Evolutionary conservation across 257 asterid genomes (phyloP), one percentile per base, ranked within the genome.

Genomic region (Jacaranda mimosifolia): DNA sequence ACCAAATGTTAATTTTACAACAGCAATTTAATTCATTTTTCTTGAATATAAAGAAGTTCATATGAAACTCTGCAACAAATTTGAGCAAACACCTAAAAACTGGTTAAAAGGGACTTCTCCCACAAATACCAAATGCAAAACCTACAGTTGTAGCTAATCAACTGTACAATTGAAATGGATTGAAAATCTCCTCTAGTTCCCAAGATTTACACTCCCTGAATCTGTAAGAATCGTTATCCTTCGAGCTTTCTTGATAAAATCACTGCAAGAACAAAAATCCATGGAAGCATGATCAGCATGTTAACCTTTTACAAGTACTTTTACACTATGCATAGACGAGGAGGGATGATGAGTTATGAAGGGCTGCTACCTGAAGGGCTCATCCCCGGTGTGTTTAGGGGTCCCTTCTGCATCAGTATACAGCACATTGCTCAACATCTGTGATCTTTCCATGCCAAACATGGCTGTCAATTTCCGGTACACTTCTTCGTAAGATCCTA

Each of bases 151-250:
- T 36, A 79, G 77, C 57, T 55, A 66, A 73, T 69, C 83, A 80
- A 77, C 84, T 85, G 65, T 79, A 82, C 88, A 82, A 71, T 58
- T 60, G 60, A 49, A 81, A 60, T 38, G 48, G 69, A 79, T 77
- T 66, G 49, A 60, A 39, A 62, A 19, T 14, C 7, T 36, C 52
- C 9, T 78, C 83, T 84, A 89, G 12, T 84, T 85, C 62, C 87
- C 82, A 36, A 76, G 75, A 73, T 87, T 89, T 35, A 81, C 90
- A 57, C 94, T 91, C 75, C 86, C 70, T 7, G 90, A 84, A 79
- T 89, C 97, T n/a, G 80, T 60, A 67, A 89, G 77, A 75, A 91
- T 86, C 18, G 90, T 88, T 36, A 89, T 81, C 88, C 91, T 84
- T 77, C 80, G 73, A 55, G 93, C 97, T 7, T 84, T 84, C 87